Evolutionary conservation across 202 grass and related monocot genomes (phyloP).

Genomic region (Panicum hallii): DNA sequence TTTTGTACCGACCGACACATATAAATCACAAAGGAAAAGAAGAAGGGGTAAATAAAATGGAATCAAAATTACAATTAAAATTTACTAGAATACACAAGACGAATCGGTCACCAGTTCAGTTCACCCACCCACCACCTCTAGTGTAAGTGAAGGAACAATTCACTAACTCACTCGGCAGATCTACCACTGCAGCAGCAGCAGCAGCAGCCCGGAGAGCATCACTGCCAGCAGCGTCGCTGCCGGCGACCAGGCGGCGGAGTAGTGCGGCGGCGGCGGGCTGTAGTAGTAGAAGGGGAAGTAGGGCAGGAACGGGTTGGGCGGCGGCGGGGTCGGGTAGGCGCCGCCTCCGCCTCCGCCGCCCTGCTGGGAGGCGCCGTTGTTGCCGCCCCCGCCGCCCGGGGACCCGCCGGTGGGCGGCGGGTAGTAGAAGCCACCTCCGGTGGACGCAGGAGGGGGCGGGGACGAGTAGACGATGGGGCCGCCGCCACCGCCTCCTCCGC

Average conservation of each 20-base stretch:
- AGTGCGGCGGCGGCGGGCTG: constrained; percentile 68
- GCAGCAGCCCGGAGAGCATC: constrained; percentile 15
- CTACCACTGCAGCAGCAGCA: constrained; percentile 35
- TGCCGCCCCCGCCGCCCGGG: background rate
- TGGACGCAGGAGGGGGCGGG: constrained; percentile 41
- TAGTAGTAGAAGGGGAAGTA: constrained; percentile 99
- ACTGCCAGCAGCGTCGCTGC: background rate
- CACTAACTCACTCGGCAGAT: constrained; percentile 20
- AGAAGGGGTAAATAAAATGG: background rate
- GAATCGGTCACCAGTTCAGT: background rate
- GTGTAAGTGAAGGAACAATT: background rate
- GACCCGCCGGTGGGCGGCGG: constrained; percentile 44
- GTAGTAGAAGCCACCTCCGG: constrained; percentile 47
- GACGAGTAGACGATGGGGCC: constrained; percentile 30
- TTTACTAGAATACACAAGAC: constrained; percentile 28
- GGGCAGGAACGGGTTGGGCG: constrained; percentile 92
- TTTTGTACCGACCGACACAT: constrained; percentile 4
- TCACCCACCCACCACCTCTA: background rate
- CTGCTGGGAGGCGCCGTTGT: background rate
- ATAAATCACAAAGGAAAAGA: constrained; percentile 10
- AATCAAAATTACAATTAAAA: constrained; percentile 32
- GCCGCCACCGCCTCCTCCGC: constrained; percentile 30
- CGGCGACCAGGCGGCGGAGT: constrained; percentile 17
- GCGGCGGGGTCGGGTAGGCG: constrained; percentile 64
- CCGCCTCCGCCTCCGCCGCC: background rate